Evolutionary conservation across 805 yeast species (phyloP).

Genomic region (Myxozyma neotropica): DNA sequence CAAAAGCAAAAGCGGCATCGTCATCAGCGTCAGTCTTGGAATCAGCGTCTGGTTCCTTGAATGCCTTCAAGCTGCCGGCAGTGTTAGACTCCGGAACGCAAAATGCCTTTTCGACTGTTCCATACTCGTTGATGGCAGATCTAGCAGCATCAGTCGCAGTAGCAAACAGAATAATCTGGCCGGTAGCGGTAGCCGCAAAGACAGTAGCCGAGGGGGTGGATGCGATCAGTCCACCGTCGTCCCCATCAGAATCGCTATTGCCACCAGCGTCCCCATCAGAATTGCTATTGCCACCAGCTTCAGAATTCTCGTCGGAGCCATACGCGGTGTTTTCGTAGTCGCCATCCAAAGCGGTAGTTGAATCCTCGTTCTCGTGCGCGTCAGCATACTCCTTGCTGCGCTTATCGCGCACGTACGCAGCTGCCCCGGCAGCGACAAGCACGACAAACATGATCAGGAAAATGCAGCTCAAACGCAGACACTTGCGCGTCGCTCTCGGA

Average conservation of each 20-base stretch:
- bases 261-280: too few relatives aligned
- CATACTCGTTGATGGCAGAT: background rate
- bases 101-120: background rate
- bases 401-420: conserved; percentile 3
- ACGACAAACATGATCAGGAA: background rate
- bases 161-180: background rate
- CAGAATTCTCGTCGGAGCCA: too few relatives aligned
- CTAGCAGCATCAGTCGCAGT: background rate
- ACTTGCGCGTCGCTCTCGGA: conserved; percentile 2
- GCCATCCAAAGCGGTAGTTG: background rate
- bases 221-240: background rate
- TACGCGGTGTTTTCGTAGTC: too few relatives aligned
- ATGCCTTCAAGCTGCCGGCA: background rate
- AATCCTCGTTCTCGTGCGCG: background rate
- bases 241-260: background rate
- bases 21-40: background rate
- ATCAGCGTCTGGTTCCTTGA: background rate
- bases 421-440: background rate
- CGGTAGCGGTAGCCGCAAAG: background rate
- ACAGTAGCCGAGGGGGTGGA: background rate
- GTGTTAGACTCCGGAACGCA: conserved; percentile 3
- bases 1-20: background rate
- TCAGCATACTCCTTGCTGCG: background rate
- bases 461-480: background rate
- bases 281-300: too few relatives aligned